Percentiles rank a stretch among this genome's conserved stretches.
Evolutionary conservation across 495 filamentous ascomycete genomes (phyloP).

Genomic region (Penicillium odoratum): DNA sequence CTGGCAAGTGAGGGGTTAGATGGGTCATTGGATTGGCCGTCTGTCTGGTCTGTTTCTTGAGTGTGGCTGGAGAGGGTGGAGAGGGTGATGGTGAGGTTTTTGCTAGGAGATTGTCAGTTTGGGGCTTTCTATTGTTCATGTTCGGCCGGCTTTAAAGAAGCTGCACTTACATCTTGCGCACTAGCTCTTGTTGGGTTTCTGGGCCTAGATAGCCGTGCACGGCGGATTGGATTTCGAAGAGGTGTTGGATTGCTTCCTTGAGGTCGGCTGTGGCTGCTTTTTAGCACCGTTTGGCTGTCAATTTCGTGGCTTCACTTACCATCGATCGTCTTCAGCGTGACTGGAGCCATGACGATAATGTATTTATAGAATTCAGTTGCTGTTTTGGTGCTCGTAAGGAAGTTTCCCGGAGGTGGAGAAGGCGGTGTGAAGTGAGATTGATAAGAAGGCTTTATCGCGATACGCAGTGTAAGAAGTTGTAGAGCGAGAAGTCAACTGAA

Average conservation of each 20-base stretch:
- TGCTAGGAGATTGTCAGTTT: constrained; percentile 25
- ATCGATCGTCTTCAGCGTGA: constrained; percentile 49
- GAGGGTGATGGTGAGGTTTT: constrained; percentile 45
- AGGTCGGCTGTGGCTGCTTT: constrained; percentile 38
- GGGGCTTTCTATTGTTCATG: constrained; percentile 13
- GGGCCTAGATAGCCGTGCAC: constrained; percentile 69
- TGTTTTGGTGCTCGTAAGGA: constrained; percentile 2
- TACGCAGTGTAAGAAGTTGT: background rate
- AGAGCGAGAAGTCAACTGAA: background rate
- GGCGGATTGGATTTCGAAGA: constrained; percentile 78
- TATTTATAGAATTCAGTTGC: background rate
- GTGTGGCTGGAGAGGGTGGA: constrained; percentile 44
- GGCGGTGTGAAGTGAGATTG: constrained; percentile 21
- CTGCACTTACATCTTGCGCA: constrained; percentile 58
- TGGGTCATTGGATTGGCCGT: constrained; percentile 42
- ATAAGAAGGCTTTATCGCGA: constrained; percentile 2
- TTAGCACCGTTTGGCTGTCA: background rate
- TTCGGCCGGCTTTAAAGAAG: background rate
- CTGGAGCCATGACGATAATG: constrained; percentile 40
- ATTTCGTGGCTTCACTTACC: constrained; percentile 34
- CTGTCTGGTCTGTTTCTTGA: constrained; percentile 24
- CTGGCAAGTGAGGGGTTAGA: constrained; percentile 47
- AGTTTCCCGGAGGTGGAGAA: constrained; percentile 13
- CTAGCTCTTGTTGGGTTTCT: constrained; percentile 60
- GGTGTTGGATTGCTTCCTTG: constrained; percentile 72